A percentile compares a stretch with the other conserved stretches of the same genome.
Evolutionary conservation across 805 yeast genomes (phyloP).

Genomic region (Candida piceae): DNA sequence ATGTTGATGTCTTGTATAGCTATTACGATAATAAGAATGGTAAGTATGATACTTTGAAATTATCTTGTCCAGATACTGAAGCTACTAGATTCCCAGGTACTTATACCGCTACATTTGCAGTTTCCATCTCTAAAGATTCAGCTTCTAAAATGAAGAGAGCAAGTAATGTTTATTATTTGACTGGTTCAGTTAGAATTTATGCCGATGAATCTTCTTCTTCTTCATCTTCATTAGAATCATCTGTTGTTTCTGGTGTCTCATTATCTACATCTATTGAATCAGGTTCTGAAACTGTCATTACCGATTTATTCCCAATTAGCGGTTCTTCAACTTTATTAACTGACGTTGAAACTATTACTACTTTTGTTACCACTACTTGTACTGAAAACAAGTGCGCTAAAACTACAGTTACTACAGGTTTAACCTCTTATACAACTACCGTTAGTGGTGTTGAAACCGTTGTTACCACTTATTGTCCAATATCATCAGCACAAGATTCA

Average conservation of each 20-base stretch:
- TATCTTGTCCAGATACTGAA: constrained; percentile 10
- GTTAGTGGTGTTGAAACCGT: constrained; percentile 10
- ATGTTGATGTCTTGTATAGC: constrained; percentile 10
- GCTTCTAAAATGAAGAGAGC: constrained; percentile 14
- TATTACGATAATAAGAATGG: constrained; percentile 5
- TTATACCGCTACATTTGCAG: constrained; percentile 20
- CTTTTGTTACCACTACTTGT: constrained; percentile 29
- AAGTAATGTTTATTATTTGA: constrained; percentile 13
- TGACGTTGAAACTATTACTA: constrained; percentile 17
- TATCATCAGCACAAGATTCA: too few relatives aligned
- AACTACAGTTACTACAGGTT: constrained; percentile 22
- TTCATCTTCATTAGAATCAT: not conserved
- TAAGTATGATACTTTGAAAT: constrained; percentile 7
- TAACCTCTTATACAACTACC: constrained; percentile 15
- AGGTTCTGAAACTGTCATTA: constrained; percentile 32
- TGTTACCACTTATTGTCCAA: constrained; percentile 31
- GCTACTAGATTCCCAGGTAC: constrained; percentile 16
- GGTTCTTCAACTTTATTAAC: constrained; percentile 4
- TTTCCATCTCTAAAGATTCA: constrained; percentile 6
- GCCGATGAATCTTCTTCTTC: too few relatives aligned
- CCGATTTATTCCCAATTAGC: constrained; percentile 34
- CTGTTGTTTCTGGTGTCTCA: not conserved
- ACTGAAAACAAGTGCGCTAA: constrained; percentile 24
- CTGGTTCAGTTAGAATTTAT: constrained; percentile 13
- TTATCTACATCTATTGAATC: constrained; percentile 19